Evolutionary conservation across 1,284 basidiomycete genomes (phyloP), one percentile per base, ranked within the genome.

Genomic region (Somion occarium): DNA sequence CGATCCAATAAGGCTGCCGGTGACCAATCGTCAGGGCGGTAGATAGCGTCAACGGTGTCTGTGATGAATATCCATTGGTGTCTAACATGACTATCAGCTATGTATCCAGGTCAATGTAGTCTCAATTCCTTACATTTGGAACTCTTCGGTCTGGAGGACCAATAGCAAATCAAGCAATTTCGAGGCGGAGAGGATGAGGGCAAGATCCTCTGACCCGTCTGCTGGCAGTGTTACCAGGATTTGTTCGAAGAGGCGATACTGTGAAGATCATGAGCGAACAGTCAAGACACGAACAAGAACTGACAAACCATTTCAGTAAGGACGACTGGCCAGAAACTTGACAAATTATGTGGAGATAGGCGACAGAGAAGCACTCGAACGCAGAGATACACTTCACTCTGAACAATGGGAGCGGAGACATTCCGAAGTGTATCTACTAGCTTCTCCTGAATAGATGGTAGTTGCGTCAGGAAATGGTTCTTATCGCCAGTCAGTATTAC

Each of bases 51-150:
- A 3, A 95, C 91, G 0, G 96, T 98, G 67, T 99, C 97, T 0
- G 94, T 97, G 50, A 98, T 85, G 64, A 99, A 99, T 61, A 98
- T 90, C 96, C 97, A 99, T 75, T 99, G 94, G 67, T 99, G 91
- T 58, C 94, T 97, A 58, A 24, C 43, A 27, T 53, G 22, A 44
- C 61, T 18, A 23, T 23, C 37, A n/a, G 22, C n/a, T n/a, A n/a
- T n/a, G n/a, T n/a, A n/a, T 25, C 15, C 12, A 23, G 38, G 13
- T 19, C 44, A 41, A 47, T 23, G 44, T 26, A 19, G 51, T 3
- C 27, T 7, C 19, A 23, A 2, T 3, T 18, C 59, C 85, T 60
- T 64, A 95, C 93, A 98, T 90, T 70, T 99, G 97, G 69, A 99
- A 99, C 64, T 99, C 97, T 61, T 95, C 92, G 0, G 93, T 96